Evolutionary conservation across 2,329 filamentous ascomycete genomes (phyloP).

Genomic region (Myriosclerotinia duriaeana): DNA sequence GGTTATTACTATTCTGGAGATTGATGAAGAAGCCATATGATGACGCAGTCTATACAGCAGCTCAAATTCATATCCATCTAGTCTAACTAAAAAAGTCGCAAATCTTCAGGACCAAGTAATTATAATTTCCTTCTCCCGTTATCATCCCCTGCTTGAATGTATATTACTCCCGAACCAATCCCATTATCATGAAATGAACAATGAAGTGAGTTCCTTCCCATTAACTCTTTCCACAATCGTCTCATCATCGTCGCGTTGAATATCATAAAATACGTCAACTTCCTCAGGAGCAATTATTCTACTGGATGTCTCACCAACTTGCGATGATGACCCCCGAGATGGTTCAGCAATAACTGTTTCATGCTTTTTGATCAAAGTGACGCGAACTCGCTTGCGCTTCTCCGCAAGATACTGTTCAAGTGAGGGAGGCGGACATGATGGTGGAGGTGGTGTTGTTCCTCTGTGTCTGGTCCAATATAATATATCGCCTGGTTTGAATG

Average conservation of each 20-base stretch:
- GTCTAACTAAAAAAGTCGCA: too few species aligned
- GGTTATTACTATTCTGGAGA: too few species aligned
- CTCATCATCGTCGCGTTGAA: background rate
- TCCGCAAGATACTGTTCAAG: too few species aligned
- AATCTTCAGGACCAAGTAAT: too few species aligned
- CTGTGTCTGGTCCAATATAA: background rate
- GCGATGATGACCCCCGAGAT: too few species aligned
- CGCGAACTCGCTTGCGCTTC: background rate
- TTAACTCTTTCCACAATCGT: background rate
- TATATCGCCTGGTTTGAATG: background rate
- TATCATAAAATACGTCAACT: constrained; percentile 1
- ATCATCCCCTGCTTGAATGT: too few species aligned
- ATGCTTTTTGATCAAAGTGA: background rate
- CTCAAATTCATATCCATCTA: too few species aligned
- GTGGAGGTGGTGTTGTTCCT: background rate
- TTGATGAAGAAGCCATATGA: too few species aligned
- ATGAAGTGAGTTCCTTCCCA: background rate
- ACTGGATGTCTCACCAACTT: background rate
- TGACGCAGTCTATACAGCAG: too few species aligned
- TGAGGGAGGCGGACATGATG: background rate
- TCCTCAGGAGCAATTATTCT: background rate
- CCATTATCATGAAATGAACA: too few species aligned
- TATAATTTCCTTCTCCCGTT: too few species aligned
- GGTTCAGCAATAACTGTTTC: background rate
- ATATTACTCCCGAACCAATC: too few species aligned